A percentile compares a stretch with the other conserved stretches of the same genome.
These are phyloP conservation scores for Tolypocladium cylindrosporum DNA, from an alignment of 2,329 filamentous ascomycete genomes.

Conservation along the genomic window DNA sequence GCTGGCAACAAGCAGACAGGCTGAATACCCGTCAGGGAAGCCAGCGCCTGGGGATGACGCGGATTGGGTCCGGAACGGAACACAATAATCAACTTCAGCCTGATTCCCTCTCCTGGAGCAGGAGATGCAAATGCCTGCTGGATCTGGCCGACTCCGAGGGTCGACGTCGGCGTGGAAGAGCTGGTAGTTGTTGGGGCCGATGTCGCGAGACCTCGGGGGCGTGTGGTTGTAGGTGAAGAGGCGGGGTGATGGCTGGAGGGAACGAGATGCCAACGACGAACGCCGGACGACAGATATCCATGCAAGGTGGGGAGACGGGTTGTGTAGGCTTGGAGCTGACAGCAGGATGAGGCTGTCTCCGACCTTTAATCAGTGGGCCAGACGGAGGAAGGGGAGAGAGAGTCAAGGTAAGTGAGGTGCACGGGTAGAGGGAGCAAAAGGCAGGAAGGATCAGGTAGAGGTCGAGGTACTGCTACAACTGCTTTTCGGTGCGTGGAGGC, in stretches of 20 bases:
- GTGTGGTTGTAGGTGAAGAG: background rate
- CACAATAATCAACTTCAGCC: background rate
- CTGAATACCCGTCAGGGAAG: constrained; percentile 1
- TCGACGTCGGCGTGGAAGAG: background rate
- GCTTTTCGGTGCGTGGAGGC: background rate
- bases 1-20: constrained; percentile 6
- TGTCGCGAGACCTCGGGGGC: background rate
- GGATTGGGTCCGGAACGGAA: background rate
- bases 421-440: background rate
- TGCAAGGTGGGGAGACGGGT: background rate
- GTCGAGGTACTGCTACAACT: background rate
- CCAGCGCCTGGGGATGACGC: background rate
- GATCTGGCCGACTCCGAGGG: background rate
- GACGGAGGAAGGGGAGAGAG: background rate
- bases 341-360: background rate
- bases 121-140: background rate
- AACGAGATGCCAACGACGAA: background rate
- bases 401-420: background rate
- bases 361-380: background rate
- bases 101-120: background rate
- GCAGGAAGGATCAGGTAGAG: background rate
- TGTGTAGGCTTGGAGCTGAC: background rate
- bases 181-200: background rate
- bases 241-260: background rate
- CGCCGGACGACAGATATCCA: background rate